phyloP scores from a whole-genome alignment of 208 protist genomes.

The Trypanosoma conorhini region DNA sequence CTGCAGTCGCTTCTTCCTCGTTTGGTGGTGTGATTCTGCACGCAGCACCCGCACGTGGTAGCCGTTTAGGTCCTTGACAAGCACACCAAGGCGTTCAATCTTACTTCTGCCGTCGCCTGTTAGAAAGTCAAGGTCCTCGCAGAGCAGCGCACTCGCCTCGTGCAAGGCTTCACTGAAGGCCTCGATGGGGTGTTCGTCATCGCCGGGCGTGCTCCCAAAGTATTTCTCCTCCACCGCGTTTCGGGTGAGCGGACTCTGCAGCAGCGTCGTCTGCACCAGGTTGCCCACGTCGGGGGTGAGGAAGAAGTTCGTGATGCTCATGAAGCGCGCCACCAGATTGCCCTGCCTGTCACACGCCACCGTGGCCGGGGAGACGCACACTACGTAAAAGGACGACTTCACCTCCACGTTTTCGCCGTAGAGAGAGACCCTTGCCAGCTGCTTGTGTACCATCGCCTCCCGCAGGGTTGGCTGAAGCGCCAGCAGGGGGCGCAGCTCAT shows the following conservation, averaged over 20 bases:
- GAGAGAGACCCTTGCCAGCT: constrained; percentile 11
- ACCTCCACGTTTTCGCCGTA: constrained; percentile 52
- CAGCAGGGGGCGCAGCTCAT: constrained; percentile 34
- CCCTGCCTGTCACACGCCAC: constrained; percentile 15
- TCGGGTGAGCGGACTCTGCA: constrained; percentile 11
- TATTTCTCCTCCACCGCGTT: constrained; percentile 22
- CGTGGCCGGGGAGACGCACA: constrained; percentile 44
- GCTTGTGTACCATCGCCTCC: neutral
- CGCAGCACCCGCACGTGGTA: constrained; percentile 55
- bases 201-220: constrained; percentile 20
- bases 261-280: constrained; percentile 9
- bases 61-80: constrained; percentile 53
- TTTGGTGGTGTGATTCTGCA: constrained; percentile 41
- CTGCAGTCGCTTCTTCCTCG: constrained; percentile 36
- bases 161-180: constrained; percentile 39
- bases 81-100: constrained; percentile 45
- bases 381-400: constrained; percentile 55
- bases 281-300: neutral
- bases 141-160: constrained; percentile 30
- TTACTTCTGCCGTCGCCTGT: neutral
- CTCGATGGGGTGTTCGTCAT: constrained; percentile 35
- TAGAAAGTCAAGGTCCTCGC: constrained; percentile 47
- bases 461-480: constrained; percentile 23
- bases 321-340: constrained; percentile 2
- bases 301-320: constrained; percentile 32